These are phyloP conservation scores for Hortiboletus campestris DNA, from an alignment of 768 basidiomycete genomes.

Conservation along the genomic window DNA sequence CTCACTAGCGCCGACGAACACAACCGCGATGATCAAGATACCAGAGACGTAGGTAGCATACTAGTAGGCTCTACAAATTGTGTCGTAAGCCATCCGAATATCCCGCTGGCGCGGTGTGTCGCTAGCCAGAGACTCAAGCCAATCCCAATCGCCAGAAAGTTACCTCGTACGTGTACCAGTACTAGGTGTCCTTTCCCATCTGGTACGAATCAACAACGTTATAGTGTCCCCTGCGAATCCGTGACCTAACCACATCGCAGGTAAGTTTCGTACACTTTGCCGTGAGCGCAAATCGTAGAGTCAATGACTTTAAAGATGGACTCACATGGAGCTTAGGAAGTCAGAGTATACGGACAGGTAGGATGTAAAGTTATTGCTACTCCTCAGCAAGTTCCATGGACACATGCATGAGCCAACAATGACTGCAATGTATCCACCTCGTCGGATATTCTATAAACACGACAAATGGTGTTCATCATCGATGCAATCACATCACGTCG, in stretches of 20 bases:
- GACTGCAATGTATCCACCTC: conserved; percentile 82
- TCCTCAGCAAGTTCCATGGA: conserved; percentile 74
- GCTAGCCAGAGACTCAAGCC: not conserved
- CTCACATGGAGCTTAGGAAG: conserved; percentile 75
- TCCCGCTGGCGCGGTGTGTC: not conserved
- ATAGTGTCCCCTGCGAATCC: conserved; percentile 68
- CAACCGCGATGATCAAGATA: conserved; percentile 79
- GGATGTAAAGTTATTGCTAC: conserved; percentile 72
- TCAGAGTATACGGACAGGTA: conserved; percentile 83
- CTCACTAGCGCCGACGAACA: conserved; percentile 73
- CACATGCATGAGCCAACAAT: conserved; percentile 73
- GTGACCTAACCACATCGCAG: conserved; percentile 47
- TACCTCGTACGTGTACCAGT: conserved; percentile 71
- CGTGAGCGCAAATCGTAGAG: not conserved
- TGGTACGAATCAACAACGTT: conserved; percentile 71
- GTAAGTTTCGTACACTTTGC: not conserved
- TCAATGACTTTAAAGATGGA: not conserved
- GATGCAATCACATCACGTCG: not conserved
- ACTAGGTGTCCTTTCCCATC: conserved; percentile 57
- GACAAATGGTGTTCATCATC: not conserved
- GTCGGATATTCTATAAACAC: conserved; percentile 63
- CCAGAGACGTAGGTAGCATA: conserved; percentile 67
- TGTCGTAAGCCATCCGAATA: not conserved
- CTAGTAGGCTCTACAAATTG: conserved; percentile 48
- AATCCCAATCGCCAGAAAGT: conserved; percentile 56